phyloP scores from a whole-genome alignment of 2,329 filamentous ascomycete genomes.

The Neophaeococcomyces aloes region DNA sequence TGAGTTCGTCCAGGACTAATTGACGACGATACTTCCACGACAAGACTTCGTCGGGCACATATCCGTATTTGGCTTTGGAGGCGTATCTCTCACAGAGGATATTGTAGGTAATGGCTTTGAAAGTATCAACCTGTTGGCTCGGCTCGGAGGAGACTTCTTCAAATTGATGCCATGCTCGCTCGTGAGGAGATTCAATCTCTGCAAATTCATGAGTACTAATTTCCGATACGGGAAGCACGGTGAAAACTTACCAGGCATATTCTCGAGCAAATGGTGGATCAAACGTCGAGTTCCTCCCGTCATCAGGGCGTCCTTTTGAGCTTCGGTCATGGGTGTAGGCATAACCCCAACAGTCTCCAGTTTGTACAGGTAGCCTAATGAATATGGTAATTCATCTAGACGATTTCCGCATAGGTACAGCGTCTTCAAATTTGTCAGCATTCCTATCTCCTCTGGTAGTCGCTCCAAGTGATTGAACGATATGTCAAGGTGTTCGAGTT shows the following conservation, averaged over 20 bases:
- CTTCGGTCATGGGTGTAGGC: slow-evolving; percentile 72
- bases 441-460: slow-evolving; percentile 83
- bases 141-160: too few species aligned
- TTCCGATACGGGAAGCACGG: too few species aligned
- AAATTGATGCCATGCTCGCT: slow-evolving; percentile 69
- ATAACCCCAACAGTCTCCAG: slow-evolving; percentile 85
- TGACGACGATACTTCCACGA: slow-evolving; percentile 79
- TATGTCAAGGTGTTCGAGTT: slow-evolving; percentile 71
- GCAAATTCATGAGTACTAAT: too few species aligned
- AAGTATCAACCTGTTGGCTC: too few species aligned
- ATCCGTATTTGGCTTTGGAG: slow-evolving; percentile 74
- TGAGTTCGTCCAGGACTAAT: slow-evolving; percentile 72
- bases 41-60: slow-evolving; percentile 71
- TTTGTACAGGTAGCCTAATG: slow-evolving; percentile 79
- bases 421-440: slow-evolving; percentile 85
- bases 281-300: slow-evolving; percentile 79
- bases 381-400: slow-evolving; percentile 68
- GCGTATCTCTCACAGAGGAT: slow-evolving; percentile 91
- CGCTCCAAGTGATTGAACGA: slow-evolving; percentile 77
- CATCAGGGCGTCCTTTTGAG: slow-evolving; percentile 70
- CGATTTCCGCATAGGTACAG: slow-evolving; percentile 79
- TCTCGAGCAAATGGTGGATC: slow-evolving; percentile 71
- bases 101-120: slow-evolving; percentile 89
- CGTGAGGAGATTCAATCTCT: slow-evolving; percentile 68
- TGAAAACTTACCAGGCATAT: slow-evolving; percentile 61